These are phyloP conservation scores for Aspergillus affinis DNA, from an alignment of 495 filamentous ascomycete genomes.

Conservation along the genomic window DNA sequence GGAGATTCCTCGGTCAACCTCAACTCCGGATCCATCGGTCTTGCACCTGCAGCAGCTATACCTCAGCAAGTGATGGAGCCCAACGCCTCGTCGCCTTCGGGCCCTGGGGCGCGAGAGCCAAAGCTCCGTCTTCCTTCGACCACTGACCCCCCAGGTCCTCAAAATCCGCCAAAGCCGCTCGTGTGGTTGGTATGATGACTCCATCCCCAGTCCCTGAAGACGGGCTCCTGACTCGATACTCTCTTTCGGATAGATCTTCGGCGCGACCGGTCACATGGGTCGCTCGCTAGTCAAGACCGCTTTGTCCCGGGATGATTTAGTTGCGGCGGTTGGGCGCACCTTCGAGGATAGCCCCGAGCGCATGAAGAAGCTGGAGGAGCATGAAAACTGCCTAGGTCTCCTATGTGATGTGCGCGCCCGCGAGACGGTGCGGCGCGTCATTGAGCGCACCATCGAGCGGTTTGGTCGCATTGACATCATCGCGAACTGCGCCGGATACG, in stretches of 20 bases:
- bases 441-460: constrained; percentile 63
- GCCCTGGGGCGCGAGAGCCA: constrained; percentile 35
- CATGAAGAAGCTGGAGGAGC: constrained; percentile 57
- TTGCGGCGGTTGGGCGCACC: constrained; percentile 83
- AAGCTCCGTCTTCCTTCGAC: constrained; percentile 66
- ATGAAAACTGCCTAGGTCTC: constrained; percentile 68
- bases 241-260: constrained; percentile 65
- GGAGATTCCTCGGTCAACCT: constrained; percentile 10
- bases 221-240: background rate
- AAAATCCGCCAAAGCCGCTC: constrained; percentile 67
- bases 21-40: background rate
- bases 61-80: constrained; percentile 21
- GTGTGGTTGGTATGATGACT: constrained; percentile 70
- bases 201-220: constrained; percentile 1
- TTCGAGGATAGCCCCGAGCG: constrained; percentile 72
- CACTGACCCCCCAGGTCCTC: constrained; percentile 74
- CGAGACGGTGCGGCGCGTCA: constrained; percentile 69
- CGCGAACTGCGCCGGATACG: constrained; percentile 88
- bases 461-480: constrained; percentile 88
- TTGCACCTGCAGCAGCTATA: background rate
- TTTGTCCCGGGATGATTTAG: constrained; percentile 80
- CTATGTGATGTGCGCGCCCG: constrained; percentile 88
- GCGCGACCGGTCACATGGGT: constrained; percentile 94
- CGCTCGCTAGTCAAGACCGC: constrained; percentile 81
- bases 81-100: constrained; percentile 28